Conservation (phyloP, 2,329 filamentous ascomycete genomes). For the Endoconidiophora polonica region DNA sequence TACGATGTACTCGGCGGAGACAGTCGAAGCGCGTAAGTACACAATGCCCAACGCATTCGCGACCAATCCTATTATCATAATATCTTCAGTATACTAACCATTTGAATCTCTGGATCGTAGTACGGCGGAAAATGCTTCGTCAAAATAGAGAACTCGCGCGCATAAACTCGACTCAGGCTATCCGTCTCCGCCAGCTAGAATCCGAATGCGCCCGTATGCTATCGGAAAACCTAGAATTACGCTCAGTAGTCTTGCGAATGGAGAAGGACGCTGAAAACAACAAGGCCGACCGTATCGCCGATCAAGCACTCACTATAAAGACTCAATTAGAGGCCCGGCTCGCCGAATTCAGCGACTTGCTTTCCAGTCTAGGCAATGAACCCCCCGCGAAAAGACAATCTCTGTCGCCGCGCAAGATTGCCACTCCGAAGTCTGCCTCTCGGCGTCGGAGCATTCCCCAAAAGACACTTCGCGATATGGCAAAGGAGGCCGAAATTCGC, state of each 20-base stretch:
- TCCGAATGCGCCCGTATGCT: conserved; percentile 58
- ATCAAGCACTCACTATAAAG: conserved; percentile 54
- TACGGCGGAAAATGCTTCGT: conserved; percentile 62
- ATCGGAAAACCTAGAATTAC: conserved; percentile 62
- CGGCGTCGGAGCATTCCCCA: conserved; percentile 34
- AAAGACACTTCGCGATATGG: conserved; percentile 38
- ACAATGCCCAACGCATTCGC: background rate
- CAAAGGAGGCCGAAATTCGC: conserved; percentile 34
- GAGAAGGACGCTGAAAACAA: conserved; percentile 50
- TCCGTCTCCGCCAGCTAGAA: conserved; percentile 61
- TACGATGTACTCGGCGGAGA: conserved; percentile 28
- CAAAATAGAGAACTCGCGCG: conserved; percentile 75
- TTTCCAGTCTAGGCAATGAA: conserved; percentile 47
- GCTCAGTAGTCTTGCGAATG: conserved; percentile 51
- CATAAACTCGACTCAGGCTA: conserved; percentile 59
- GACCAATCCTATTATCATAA: no score
- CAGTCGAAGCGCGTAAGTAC: conserved; percentile 51
- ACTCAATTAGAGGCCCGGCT: conserved; percentile 56
- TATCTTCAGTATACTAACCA: background rate
- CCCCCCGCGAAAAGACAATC: conserved; percentile 35
- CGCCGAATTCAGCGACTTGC: conserved; percentile 48
- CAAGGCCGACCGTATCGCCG: conserved; percentile 39
- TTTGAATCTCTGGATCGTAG: conserved; percentile 25
- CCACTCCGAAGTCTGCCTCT: conserved; percentile 26
- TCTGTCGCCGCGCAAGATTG: conserved; percentile 24